These are phyloP conservation scores for Heracleum sosnowskyi DNA, from an alignment of 129 eudicot species.

Conservation along the genomic window DNA sequence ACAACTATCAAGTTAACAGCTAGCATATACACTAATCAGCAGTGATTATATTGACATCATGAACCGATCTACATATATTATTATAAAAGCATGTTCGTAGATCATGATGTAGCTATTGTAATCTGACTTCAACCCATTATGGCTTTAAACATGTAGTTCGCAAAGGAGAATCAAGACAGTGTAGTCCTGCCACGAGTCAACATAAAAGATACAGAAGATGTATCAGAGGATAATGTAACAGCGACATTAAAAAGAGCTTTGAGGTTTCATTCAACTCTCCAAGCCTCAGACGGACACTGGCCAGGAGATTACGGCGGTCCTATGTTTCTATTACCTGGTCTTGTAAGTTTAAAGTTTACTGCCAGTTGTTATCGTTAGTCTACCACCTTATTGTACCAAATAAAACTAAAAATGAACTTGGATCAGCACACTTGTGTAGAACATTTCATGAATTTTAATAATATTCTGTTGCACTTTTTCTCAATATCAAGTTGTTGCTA, in stretches of 20 bases:
- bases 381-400: neutral
- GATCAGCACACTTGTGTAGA: neutral
- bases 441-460: neutral
- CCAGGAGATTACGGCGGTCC: slow-evolving; percentile 98
- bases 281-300: slow-evolving; percentile 95
- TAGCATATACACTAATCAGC: too few species aligned
- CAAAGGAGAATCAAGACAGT: slow-evolving; percentile 52
- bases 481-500: neutral
- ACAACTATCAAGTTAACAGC: too few species aligned
- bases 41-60: too few species aligned
- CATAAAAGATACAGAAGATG: slow-evolving; percentile 57
- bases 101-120: neutral
- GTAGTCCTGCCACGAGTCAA: slow-evolving; percentile 60
- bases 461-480: neutral
- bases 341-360: slow-evolving; percentile 42
- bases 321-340: slow-evolving; percentile 84
- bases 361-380: neutral
- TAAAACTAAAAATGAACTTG: neutral
- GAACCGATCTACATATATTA: neutral
- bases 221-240: slow-evolving; percentile 60
- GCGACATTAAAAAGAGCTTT: slow-evolving; percentile 67
- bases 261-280: slow-evolving; percentile 73
- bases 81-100: neutral
- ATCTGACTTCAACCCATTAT: neutral
- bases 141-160: slow-evolving; percentile 37